A percentile compares a stretch with the other conserved stretches of the same genome.
These are phyloP conservation scores for Huntiella moniliformis DNA, from an alignment of 2,329 filamentous ascomycete genomes.

Conservation along the genomic window DNA sequence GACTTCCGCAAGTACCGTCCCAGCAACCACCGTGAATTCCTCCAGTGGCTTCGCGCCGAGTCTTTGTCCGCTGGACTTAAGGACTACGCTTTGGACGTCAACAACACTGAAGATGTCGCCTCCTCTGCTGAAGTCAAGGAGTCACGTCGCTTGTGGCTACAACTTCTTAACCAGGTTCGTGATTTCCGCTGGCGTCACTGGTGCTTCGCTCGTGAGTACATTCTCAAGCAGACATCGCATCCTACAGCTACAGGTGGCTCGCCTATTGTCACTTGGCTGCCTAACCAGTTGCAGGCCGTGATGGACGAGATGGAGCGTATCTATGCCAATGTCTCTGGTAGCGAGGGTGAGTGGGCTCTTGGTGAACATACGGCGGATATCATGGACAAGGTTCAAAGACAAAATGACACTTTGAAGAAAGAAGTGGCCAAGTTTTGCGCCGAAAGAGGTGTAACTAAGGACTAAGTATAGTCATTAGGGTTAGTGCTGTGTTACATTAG, in stretches of 20 bases:
- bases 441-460: slow-evolving; percentile 30
- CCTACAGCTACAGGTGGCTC: slow-evolving; percentile 65
- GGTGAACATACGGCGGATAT: slow-evolving; percentile 34
- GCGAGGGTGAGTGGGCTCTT: slow-evolving; percentile 23
- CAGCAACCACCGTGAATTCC: slow-evolving; percentile 71
- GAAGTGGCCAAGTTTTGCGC: slow-evolving; percentile 60
- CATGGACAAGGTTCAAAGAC: slow-evolving; percentile 46
- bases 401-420: slow-evolving; percentile 47
- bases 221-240: slow-evolving; percentile 57
- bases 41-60: slow-evolving; percentile 46
- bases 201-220: slow-evolving; percentile 73
- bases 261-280: slow-evolving; percentile 69
- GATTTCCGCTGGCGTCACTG: slow-evolving; percentile 73
- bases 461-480: background rate
- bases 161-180: slow-evolving; percentile 53
- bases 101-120: slow-evolving; percentile 16
- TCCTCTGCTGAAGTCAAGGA: slow-evolving; percentile 23
- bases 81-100: slow-evolving; percentile 33
- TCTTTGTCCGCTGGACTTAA: slow-evolving; percentile 33
- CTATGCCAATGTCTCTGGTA: slow-evolving; percentile 27
- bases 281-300: slow-evolving; percentile 62
- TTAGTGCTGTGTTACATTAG: background rate
- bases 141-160: slow-evolving; percentile 41
- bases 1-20: slow-evolving; percentile 85
- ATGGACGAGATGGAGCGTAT: slow-evolving; percentile 49